phyloP scores from a whole-genome alignment of 2,329 filamentous ascomycete genomes.

The Neonectria coccinea region DNA sequence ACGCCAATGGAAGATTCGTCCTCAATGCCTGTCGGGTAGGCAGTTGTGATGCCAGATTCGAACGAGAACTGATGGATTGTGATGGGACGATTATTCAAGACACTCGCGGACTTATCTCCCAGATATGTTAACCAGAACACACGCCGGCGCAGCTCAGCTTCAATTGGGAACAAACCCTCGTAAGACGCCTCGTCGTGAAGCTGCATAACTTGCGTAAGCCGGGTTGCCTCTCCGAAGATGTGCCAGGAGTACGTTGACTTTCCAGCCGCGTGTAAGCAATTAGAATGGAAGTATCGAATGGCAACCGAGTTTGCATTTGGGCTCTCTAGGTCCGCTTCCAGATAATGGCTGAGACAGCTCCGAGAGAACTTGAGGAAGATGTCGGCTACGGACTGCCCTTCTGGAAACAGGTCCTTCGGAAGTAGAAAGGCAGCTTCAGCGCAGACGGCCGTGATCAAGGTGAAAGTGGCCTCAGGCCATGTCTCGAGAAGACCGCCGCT shows the following conservation, averaged over 20 bases:
- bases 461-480: conserved; percentile 55
- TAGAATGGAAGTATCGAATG: conserved; percentile 60
- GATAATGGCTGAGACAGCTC: conserved; percentile 52
- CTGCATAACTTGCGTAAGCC: conserved; percentile 57
- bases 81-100: conserved; percentile 56
- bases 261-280: conserved; percentile 57
- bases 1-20: conserved; percentile 35
- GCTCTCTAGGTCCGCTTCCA: conserved; percentile 56
- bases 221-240: conserved; percentile 58
- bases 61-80: conserved; percentile 59
- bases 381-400: conserved; percentile 52
- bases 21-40: conserved; percentile 49
- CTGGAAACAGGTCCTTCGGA: conserved; percentile 54
- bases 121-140: conserved; percentile 45
- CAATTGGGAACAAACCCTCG: conserved; percentile 50
- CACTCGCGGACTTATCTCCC: conserved; percentile 55
- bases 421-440: conserved; percentile 56
- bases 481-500: conserved; percentile 38
- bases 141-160: conserved; percentile 53
- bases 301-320: conserved; percentile 57
- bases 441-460: conserved; percentile 58
- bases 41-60: conserved; percentile 53
- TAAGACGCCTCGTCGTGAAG: conserved; percentile 55
- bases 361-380: conserved; percentile 55
- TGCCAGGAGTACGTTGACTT: conserved; percentile 59